Evolutionary conservation across 805 yeast genomes (phyloP).

Genomic region (Metschnikowia proteae): DNA sequence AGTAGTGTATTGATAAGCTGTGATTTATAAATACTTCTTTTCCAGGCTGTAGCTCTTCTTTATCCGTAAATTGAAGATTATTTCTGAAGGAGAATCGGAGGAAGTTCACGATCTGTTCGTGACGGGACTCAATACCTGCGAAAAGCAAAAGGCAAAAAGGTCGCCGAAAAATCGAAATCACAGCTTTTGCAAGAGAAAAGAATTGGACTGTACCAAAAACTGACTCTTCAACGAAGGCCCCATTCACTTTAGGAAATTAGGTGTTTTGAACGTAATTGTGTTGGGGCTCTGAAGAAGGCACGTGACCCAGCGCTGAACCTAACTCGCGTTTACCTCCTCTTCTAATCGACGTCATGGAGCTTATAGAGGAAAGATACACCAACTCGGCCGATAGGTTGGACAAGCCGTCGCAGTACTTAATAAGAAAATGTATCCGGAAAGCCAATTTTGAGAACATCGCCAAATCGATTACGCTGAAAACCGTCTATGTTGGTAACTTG

Average conservation of each 20-base stretch:
- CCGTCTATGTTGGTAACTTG: constrained; percentile 88
- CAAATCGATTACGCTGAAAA: constrained; percentile 60
- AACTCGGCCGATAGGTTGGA: constrained; percentile 68
- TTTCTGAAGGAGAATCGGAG: no score
- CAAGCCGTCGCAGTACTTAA: constrained; percentile 64
- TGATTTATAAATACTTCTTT: not conserved
- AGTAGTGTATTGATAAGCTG: not conserved
- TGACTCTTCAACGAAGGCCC: no score
- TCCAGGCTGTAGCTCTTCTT: no score
- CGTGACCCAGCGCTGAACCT: not conserved
- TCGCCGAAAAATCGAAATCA: no score
- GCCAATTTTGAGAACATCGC: constrained; percentile 57
- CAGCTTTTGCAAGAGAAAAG: no score
- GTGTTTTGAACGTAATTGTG: not conserved
- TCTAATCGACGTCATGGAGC: constrained; percentile 27
- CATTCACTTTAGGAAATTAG: no score
- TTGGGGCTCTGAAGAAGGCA: not conserved
- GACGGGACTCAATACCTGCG: no score
- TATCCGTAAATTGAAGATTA: no score
- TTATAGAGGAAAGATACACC: constrained; percentile 45
- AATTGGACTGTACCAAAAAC: no score
- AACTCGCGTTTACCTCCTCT: not conserved
- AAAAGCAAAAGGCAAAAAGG: no score
- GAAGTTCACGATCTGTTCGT: no score
- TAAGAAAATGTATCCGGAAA: constrained; percentile 59